Evolutionary conservation across 1,284 basidiomycete species (phyloP), one percentile per base, ranked within the genome.

Genomic region (Trametes hirsuta): DNA sequence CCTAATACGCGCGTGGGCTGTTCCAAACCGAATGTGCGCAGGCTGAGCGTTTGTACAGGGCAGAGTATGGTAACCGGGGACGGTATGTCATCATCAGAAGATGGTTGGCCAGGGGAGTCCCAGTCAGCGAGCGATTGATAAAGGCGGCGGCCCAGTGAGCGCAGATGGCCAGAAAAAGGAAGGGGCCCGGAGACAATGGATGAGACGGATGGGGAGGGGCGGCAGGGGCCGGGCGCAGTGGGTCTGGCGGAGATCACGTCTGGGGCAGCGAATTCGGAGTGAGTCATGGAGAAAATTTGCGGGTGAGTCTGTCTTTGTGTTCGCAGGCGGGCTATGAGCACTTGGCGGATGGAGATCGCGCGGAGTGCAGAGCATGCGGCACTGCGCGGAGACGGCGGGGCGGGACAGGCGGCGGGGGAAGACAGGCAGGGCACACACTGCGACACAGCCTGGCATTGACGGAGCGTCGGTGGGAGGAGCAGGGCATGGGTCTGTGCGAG

Each of bases 221-320:
- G 14, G 36, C 35, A 36, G 36, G 34, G 49, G 15, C 25, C 37
- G 14, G 25, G 39, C 36, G 53, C 57, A 50, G 50, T 41, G 15
- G 34, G 30, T 30, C 8, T 4, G 30, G 37, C 41, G 46, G 25
- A 25, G 48, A 53, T 53, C 40, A 57, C 47, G 47, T 48, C 55
- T 51, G 47, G 48, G 46, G 40, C 50, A 5, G 30, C 41, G 46
- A 18, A 24, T 54, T 55, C 49, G 49, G 55, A 24, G 25, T 41
- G 64, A 65, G 64, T 65, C 64, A 65, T 65, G 63, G 40, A 55
- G 55, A 47, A 61, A 55, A 59, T 36, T 37, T 57, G 55, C 52
- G 25, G 14, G 47, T 46, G 59, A 54, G 45, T 45, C 30, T 30
- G 30, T 30, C 47, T 35, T 49, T 51, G 36, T 44, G 51, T n/a